Evolutionary conservation across 225 moss, liverwort and hornwort species (phyloP).

Genomic region (Bryum argenteum): DNA sequence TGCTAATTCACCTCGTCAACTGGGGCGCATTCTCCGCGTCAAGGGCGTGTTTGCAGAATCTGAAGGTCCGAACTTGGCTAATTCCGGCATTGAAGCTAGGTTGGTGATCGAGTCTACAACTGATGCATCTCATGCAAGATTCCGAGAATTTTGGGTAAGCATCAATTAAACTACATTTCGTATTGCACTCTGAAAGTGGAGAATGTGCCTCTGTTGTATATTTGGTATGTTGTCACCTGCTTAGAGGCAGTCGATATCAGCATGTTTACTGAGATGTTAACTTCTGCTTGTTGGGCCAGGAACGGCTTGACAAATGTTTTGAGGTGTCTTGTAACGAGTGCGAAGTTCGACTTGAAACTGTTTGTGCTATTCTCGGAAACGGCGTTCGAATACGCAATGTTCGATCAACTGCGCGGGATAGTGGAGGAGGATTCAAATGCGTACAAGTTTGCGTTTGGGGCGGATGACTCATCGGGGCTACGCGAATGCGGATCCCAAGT

Average conservation of each 20-base stretch:
- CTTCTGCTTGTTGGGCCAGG: background rate
- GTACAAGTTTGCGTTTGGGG: constrained; percentile 17
- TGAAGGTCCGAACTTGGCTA: background rate
- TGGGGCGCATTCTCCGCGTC: constrained; percentile 12
- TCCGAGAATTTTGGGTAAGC: too few relatives aligned
- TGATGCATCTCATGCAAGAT: too few relatives aligned
- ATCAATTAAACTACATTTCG: too few relatives aligned
- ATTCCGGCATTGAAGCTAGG: background rate
- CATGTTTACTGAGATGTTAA: too few relatives aligned
- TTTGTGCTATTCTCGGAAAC: background rate
- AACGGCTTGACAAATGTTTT: too few relatives aligned
- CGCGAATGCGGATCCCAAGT: constrained; percentile 5
- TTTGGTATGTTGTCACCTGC: too few relatives aligned
- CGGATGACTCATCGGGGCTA: constrained; percentile 6
- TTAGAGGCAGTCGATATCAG: too few relatives aligned
- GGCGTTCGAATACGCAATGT: background rate
- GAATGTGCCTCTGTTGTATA: too few relatives aligned
- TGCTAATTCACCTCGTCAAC: too few relatives aligned
- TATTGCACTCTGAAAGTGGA: too few relatives aligned
- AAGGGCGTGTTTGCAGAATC: constrained; percentile 23
- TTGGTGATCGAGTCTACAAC: background rate
- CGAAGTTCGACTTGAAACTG: background rate
- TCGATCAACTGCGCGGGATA: constrained; percentile 12
- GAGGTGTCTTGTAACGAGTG: too few relatives aligned
- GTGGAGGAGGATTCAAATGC: constrained; percentile 13